A percentile compares a stretch with the other conserved stretches of the same genome.
Conservation (phyloP, 768 basidiomycete species). For the Termitomyces sp. region DNA sequence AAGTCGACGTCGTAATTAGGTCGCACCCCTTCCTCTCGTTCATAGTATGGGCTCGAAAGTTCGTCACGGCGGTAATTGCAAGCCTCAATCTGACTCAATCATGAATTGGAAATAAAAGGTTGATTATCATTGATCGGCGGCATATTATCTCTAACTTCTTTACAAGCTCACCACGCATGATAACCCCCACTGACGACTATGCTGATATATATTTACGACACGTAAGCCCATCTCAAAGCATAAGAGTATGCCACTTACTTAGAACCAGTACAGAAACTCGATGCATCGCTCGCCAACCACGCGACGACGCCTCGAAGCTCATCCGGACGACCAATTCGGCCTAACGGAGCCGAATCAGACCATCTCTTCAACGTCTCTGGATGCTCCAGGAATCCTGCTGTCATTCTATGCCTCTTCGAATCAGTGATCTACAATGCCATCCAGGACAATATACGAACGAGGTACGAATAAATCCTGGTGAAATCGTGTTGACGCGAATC, state of each 20-base stretch:
- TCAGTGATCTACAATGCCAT: neutral
- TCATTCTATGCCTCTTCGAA: slow-evolving; percentile 48
- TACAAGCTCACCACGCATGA: slow-evolving; percentile 47
- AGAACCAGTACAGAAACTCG: slow-evolving; percentile 75
- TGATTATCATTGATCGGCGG: too few relatives aligned
- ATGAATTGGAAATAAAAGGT: too few relatives aligned
- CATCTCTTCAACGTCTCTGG: slow-evolving; percentile 59
- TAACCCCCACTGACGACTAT: slow-evolving; percentile 60
- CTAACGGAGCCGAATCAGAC: slow-evolving; percentile 63
- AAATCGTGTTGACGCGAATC: slow-evolving; percentile 72
- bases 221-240: neutral
- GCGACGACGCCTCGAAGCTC: slow-evolving; percentile 66
- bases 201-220: slow-evolving; percentile 25
- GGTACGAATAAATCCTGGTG: slow-evolving; percentile 75
- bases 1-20: too few relatives aligned
- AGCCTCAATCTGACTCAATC: too few relatives aligned
- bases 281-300: slow-evolving; percentile 73
- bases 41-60: too few relatives aligned
- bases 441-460: slow-evolving; percentile 31
- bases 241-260: slow-evolving; percentile 46
- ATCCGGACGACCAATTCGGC: slow-evolving; percentile 64
- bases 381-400: slow-evolving; percentile 58
- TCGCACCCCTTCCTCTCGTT: too few relatives aligned
- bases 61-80: too few relatives aligned
- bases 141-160: too few relatives aligned